A percentile compares a stretch with the other conserved stretches of the same genome.
Evolutionary conservation across 495 filamentous ascomycete species (phyloP).

Genomic region (Rostrohypoxylon terebratum): DNA sequence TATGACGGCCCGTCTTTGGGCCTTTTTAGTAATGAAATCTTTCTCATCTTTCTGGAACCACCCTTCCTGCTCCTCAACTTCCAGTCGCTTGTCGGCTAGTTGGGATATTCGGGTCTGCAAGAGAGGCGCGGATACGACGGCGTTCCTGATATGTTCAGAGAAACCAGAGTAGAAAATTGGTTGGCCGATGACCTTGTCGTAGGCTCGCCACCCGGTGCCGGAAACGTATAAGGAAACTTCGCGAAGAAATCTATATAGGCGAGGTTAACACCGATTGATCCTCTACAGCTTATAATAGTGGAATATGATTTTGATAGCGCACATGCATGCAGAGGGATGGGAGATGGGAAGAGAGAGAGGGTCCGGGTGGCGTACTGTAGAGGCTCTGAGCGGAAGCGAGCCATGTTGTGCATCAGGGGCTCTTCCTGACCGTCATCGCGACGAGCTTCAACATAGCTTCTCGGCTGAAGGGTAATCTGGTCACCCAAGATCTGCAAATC

Average conservation of each 20-base stretch:
- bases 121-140: slow-evolving; percentile 78
- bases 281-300: background rate
- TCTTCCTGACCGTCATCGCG: slow-evolving; percentile 71
- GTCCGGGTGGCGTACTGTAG: slow-evolving; percentile 58
- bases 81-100: slow-evolving; percentile 77
- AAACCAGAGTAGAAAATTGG: slow-evolving; percentile 94
- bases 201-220: slow-evolving; percentile 92
- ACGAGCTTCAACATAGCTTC: slow-evolving; percentile 71
- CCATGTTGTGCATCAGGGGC: slow-evolving; percentile 83
- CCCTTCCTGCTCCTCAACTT: slow-evolving; percentile 80
- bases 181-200: slow-evolving; percentile 90
- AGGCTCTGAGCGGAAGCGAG: slow-evolving; percentile 73
- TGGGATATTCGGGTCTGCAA: slow-evolving; percentile 79
- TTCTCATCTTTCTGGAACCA: slow-evolving; percentile 68
- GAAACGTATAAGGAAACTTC: slow-evolving; percentile 92
- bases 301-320: too few species aligned
- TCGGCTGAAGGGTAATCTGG: slow-evolving; percentile 82
- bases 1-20: slow-evolving; percentile 70
- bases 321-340: background rate
- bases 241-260: slow-evolving; percentile 78
- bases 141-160: slow-evolving; percentile 84
- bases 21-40: slow-evolving; percentile 66
- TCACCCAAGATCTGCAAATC: slow-evolving; percentile 86
- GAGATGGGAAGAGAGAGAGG: background rate
- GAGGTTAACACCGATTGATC: slow-evolving; percentile 46